A percentile compares a stretch with the other conserved stretches of the same genome.
Evolutionary conservation across 495 filamentous ascomycete species (phyloP).

Genomic region (Pyrenopolyporus hunteri): DNA sequence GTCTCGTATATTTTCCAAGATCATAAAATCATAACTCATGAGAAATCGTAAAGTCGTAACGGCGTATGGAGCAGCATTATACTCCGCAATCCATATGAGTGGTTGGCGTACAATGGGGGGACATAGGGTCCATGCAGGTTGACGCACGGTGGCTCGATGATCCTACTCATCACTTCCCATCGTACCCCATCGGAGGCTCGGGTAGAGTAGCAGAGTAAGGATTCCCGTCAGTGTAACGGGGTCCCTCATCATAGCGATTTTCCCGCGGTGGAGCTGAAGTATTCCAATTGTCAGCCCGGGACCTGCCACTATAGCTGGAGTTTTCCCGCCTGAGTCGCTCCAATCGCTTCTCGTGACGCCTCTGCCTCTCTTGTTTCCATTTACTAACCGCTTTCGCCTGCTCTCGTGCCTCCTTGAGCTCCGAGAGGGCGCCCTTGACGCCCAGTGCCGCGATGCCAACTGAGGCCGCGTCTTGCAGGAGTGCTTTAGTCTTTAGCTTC

Average conservation of each 20-base stretch:
- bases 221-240: constrained; percentile 59
- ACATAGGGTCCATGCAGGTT: constrained; percentile 3
- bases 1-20: constrained; percentile 15
- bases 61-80: constrained; percentile 21
- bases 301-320: constrained; percentile 43
- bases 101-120: constrained; percentile 1
- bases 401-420: constrained; percentile 59
- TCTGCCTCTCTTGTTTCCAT: constrained; percentile 50
- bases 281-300: constrained; percentile 49
- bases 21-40: constrained; percentile 16
- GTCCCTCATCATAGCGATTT: constrained; percentile 48
- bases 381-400: constrained; percentile 48
- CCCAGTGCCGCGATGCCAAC: constrained; percentile 85
- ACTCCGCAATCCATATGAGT: constrained; percentile 4
- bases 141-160: constrained; percentile 14
- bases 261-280: constrained; percentile 45
- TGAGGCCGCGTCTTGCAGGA: constrained; percentile 75
- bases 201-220: constrained; percentile 55
- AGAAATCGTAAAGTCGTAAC: constrained; percentile 33
- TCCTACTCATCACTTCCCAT: constrained; percentile 44
- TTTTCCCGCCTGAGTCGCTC: constrained; percentile 45
- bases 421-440: constrained; percentile 80
- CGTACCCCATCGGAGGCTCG: constrained; percentile 50
- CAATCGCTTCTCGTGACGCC: constrained; percentile 48
- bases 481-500: constrained; percentile 75